Base-by-base conservation (phyloP, 2,329 filamentous ascomycete species). In the Didymella pinodella region DNA sequence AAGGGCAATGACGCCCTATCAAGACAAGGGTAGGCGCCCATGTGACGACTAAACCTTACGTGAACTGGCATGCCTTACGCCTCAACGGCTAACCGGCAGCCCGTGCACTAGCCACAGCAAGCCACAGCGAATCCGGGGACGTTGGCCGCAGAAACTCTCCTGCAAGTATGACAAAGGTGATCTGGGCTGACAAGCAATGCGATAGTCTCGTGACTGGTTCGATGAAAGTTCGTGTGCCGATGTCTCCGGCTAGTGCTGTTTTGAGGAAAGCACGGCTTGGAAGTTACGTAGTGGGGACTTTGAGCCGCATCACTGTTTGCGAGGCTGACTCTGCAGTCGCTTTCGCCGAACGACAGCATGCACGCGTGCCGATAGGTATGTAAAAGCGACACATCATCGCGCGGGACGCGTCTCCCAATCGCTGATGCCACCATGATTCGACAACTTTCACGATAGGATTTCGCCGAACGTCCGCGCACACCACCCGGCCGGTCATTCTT, bases 51-150 rank as follows among this genome's bases (percentile, higher is more conserved):
- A 55, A 44, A 54, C 34, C 61, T 44, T 54, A 46, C 51, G 32
- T 47, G 44, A 59, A 32, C 47, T 54, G 57, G 63, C 64, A 61
- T 66, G 67, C 67, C 67, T 71, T 67, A 63, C 64, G 61, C 61
- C 62, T 58, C 61, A 63, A 51, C 57, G 59, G 59, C 44, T 54
- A 60, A 57, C 7, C 65, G 65, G 57, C 46, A 61, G 65, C 45
- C 63, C 63, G 68, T 71, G 68, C 67, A 67, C 63, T 57, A 68
- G 65, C 66, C 65, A 68, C 66, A 59, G 20, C 54, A 63, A 63
- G 67, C 67, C 67, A 69, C 67, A 69, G 52, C 67, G 65, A 70
- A 69, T 70, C 67, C 59, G 59, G 46, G 47, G 34, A 31, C 59
- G 38, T 32, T 31, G 56, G 63, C 62, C 54, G 50, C 63, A 59